These are phyloP conservation scores for Aspergillus kassunensis DNA, from an alignment of 495 filamentous ascomycete species.

Conservation along the genomic window DNA sequence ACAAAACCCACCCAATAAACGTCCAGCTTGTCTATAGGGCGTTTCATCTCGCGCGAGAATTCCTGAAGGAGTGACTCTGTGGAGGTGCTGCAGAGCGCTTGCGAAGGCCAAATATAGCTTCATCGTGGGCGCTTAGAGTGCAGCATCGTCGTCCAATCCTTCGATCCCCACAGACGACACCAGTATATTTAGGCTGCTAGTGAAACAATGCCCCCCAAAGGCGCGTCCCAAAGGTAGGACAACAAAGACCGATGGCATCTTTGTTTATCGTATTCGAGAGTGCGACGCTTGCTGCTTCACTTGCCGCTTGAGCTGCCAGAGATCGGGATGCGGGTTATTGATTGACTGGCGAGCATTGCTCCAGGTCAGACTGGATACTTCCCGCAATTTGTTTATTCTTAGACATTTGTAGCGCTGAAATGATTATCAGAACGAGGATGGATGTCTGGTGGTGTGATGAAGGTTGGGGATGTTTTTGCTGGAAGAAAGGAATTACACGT, in stretches of 20 bases:
- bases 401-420: background rate
- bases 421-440: too few relatives aligned
- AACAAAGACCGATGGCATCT: background rate
- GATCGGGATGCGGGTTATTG: background rate
- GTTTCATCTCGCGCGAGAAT: conserved; percentile 18
- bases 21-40: background rate
- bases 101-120: conserved; percentile 16
- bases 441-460: background rate
- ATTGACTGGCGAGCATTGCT: conserved; percentile 5
- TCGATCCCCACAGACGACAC: conserved; percentile 7
- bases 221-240: background rate
- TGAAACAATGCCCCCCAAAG: conserved; percentile 8
- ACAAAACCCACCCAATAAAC: background rate
- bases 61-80: background rate
- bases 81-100: conserved; percentile 14
- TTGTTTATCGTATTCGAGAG: conserved; percentile 1
- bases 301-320: conserved; percentile 6
- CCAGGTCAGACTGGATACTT: background rate
- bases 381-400: background rate
- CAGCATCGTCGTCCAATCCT: conserved; percentile 15
- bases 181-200: conserved; percentile 1
- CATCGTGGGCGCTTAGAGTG: conserved; percentile 15
- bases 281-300: conserved; percentile 12
- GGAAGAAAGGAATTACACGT: background rate
- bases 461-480: background rate